These are phyloP conservation scores for Penicillium sclerotigenum DNA, from an alignment of 2,329 filamentous ascomycete genomes.

Conservation along the genomic window DNA sequence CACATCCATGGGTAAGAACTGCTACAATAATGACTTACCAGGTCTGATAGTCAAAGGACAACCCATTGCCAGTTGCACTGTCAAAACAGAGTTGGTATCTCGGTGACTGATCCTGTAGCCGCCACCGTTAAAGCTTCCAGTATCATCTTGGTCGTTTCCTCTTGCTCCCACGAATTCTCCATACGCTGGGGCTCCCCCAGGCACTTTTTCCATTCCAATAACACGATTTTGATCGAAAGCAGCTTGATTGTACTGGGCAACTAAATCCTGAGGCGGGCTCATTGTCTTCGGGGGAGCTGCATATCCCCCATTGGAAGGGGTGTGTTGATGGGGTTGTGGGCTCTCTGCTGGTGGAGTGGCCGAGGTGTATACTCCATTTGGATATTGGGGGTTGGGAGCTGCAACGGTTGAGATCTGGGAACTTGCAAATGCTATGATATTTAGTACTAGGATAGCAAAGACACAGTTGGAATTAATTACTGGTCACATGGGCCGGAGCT, in stretches of 20 bases:
- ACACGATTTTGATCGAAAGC: conserved; percentile 9
- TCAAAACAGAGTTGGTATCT: conserved; percentile 85
- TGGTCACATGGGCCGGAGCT: conserved; percentile 20
- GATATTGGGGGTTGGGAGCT: background rate
- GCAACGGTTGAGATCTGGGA: too few species aligned
- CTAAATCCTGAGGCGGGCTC: background rate
- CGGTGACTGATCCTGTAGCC: conserved; percentile 91
- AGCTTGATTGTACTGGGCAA: background rate
- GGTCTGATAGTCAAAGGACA: conserved; percentile 80
- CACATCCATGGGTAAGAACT: too few species aligned
- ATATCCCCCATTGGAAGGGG: conserved; percentile 4
- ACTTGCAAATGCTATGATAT: background rate
- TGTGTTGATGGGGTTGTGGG: background rate
- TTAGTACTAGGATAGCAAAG: background rate
- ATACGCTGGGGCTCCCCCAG: conserved; percentile 45
- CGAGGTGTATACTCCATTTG: conserved; percentile 4
- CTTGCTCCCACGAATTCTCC: conserved; percentile 63
- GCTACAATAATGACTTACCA: conserved; percentile 44
- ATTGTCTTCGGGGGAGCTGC: background rate
- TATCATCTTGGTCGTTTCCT: conserved; percentile 69
- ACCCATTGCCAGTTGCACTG: conserved; percentile 82
- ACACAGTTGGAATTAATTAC: background rate
- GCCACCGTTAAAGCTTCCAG: conserved; percentile 96
- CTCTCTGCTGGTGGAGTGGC: conserved; percentile 3
- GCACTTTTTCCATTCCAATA: conserved; percentile 24